These are phyloP conservation scores for Saturnispora quitensis DNA, from an alignment of 805 yeast species.

Conservation along the genomic window DNA sequence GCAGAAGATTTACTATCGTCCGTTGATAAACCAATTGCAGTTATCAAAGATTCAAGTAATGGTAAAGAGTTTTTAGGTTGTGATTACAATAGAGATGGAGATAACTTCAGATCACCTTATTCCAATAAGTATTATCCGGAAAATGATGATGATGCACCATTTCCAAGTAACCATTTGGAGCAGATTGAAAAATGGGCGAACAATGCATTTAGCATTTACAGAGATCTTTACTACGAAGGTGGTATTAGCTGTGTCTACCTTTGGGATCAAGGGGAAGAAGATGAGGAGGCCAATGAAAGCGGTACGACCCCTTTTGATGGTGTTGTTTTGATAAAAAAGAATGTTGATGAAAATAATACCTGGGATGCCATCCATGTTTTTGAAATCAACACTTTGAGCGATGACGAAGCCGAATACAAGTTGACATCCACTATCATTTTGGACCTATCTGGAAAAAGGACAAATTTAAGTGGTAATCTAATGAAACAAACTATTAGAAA, in stretches of 20 bases:
- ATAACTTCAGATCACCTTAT: slow-evolving; percentile 88
- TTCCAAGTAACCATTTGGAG: slow-evolving; percentile 59
- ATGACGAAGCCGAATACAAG: slow-evolving; percentile 44
- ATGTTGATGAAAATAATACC: slow-evolving; percentile 39
- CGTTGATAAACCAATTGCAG: slow-evolving; percentile 74
- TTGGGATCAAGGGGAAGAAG: slow-evolving; percentile 71
- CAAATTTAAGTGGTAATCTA: slow-evolving; percentile 66
- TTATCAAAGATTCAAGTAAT: slow-evolving; percentile 38
- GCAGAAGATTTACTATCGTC: slow-evolving; percentile 84
- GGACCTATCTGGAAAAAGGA: slow-evolving; percentile 38
- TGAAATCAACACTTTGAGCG: slow-evolving; percentile 46
- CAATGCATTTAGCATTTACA: slow-evolving; percentile 83
- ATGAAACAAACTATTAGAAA: slow-evolving; percentile 72
- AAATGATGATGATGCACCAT: slow-evolving; percentile 60
- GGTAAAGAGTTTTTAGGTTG: slow-evolving; percentile 74
- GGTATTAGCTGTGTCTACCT: slow-evolving; percentile 83
- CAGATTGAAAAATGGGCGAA: slow-evolving; percentile 74
- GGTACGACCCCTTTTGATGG: slow-evolving; percentile 78
- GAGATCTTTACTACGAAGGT: slow-evolving; percentile 93
- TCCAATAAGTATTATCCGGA: slow-evolving; percentile 61
- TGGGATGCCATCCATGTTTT: slow-evolving; percentile 97
- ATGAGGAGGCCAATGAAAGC: slow-evolving; percentile 35
- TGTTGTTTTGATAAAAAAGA: slow-evolving; percentile 75
- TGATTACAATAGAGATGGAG: slow-evolving; percentile 94
- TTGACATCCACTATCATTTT: slow-evolving; percentile 84